Evolutionary conservation across 2,329 filamentous ascomycete species (phyloP).

Genomic region (Penicillium sp.): DNA sequence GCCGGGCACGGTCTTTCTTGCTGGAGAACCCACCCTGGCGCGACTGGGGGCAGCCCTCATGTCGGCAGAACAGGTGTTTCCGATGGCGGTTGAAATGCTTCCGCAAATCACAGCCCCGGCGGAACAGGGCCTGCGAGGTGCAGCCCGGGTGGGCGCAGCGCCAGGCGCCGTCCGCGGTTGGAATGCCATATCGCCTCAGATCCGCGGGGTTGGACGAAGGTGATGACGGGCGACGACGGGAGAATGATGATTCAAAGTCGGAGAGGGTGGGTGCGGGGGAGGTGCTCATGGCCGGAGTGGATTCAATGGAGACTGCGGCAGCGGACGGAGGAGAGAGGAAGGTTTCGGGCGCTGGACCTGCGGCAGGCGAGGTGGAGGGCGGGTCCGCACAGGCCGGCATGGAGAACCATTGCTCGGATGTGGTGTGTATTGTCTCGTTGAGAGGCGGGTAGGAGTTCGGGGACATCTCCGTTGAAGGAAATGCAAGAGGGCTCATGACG

Average conservation of each 20-base stretch:
- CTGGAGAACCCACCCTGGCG: conserved; percentile 59
- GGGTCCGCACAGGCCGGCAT: conserved; percentile 2
- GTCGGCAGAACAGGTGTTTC: conserved; percentile 60
- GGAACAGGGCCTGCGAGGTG: conserved; percentile 58
- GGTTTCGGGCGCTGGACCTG: conserved; percentile 2
- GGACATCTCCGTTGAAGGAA: conserved; percentile 7
- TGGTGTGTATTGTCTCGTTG: conserved; percentile 6
- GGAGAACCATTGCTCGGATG: conserved; percentile 14
- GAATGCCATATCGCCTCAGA: conserved; percentile 34
- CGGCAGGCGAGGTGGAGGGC: background rate
- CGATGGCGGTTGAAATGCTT: conserved; percentile 63
- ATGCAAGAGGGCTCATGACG: conserved; percentile 9
- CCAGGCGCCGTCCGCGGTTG: conserved; percentile 47
- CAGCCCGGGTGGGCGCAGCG: conserved; percentile 59
- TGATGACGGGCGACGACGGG: conserved; percentile 4
- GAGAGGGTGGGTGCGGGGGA: conserved; percentile 17
- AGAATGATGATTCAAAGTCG: conserved; percentile 15
- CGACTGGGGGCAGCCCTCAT: conserved; percentile 57
- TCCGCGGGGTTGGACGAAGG: conserved; percentile 21
- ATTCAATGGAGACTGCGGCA: conserved; percentile 8
- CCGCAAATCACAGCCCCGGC: conserved; percentile 58
- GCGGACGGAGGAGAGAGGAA: conserved; percentile 16
- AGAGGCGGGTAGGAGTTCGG: conserved; percentile 8
- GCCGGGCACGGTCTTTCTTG: conserved; percentile 60
- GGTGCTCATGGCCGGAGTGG: conserved; percentile 12